Percentiles rank a stretch among this genome's conserved stretches.
Evolutionary conservation across 78 protist genomes (phyloP).

Genomic region (Planoprotostelium fungivorum): DNA sequence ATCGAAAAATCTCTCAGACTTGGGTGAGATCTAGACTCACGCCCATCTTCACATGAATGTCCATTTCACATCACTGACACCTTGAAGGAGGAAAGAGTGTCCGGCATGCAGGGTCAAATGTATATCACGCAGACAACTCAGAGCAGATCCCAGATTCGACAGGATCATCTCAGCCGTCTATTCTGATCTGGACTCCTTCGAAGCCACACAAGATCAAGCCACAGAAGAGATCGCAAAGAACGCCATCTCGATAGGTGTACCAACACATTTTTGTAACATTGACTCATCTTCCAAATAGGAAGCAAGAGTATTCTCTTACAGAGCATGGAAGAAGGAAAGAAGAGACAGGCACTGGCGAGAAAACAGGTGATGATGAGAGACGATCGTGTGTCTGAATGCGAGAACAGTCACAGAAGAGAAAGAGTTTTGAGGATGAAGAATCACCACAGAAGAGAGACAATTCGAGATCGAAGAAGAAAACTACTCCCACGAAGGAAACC

Average conservation of each 20-base stretch:
- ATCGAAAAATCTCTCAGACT: neutral
- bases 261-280: neutral
- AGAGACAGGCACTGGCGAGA: neutral
- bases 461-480: neutral
- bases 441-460: neutral
- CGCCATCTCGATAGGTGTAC: no score
- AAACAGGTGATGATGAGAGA: neutral
- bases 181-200: constrained; percentile 3
- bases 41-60: neutral
- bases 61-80: neutral
- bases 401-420: neutral
- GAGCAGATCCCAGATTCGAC: constrained; percentile 1
- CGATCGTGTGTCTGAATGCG: neutral
- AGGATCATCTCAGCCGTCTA: constrained; percentile 4
- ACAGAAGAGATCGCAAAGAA: neutral
- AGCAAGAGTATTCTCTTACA: neutral
- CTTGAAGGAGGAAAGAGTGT: neutral
- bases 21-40: neutral
- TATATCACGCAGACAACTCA: neutral
- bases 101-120: constrained; percentile 1
- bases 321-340: neutral
- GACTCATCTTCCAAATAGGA: neutral
- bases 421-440: neutral
- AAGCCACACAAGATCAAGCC: neutral
- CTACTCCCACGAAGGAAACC: neutral